Percentiles rank a stretch among this genome's conserved stretches.
Evolutionary conservation across 2,329 filamentous ascomycete genomes (phyloP).

Genomic region (Xylariaceae sp.): DNA sequence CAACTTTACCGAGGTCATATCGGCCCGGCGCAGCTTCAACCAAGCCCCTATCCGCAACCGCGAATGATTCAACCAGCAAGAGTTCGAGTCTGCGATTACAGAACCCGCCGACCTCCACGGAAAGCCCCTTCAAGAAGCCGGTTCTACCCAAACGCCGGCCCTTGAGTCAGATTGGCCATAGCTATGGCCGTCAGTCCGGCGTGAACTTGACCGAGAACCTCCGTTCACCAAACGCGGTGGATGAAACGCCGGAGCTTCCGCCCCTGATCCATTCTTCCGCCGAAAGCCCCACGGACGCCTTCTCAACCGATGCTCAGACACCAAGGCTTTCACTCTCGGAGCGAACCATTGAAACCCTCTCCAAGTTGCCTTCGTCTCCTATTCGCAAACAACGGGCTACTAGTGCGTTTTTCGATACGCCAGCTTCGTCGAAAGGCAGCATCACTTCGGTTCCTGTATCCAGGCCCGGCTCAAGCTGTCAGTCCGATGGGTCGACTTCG

Average conservation of each 20-base stretch:
- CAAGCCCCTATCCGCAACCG: constrained; percentile 20
- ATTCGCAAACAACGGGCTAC: constrained; percentile 54
- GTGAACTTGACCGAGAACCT: constrained; percentile 13
- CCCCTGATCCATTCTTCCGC: constrained; percentile 21
- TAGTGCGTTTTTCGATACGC: constrained; percentile 67
- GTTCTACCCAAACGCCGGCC: constrained; percentile 21
- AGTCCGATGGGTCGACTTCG: constrained; percentile 52
- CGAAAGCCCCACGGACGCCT: constrained; percentile 26
- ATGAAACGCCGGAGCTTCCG: constrained; percentile 23
- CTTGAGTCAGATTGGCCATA: constrained; percentile 22
- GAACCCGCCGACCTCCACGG: constrained; percentile 17
- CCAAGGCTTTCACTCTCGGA: constrained; percentile 65
- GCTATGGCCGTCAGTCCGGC: constrained; percentile 14
- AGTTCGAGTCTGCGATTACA: constrained; percentile 21
- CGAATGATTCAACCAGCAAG: constrained; percentile 17
- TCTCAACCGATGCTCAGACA: constrained; percentile 20
- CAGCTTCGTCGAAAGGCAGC: constrained; percentile 47
- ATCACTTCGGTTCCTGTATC: constrained; percentile 53
- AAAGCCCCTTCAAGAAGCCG: constrained; percentile 24
- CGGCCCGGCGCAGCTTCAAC: constrained; percentile 22
- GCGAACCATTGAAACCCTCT: constrained; percentile 77
- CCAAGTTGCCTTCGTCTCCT: constrained; percentile 73
- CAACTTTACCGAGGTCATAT: constrained; percentile 24
- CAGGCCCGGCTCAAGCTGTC: constrained; percentile 57
- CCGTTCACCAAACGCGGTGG: neutral